Evolutionary conservation across 225 moss, liverwort and hornwort species (phyloP), one percentile per base, ranked within the genome.

Genomic region (Bryum argenteum): DNA sequence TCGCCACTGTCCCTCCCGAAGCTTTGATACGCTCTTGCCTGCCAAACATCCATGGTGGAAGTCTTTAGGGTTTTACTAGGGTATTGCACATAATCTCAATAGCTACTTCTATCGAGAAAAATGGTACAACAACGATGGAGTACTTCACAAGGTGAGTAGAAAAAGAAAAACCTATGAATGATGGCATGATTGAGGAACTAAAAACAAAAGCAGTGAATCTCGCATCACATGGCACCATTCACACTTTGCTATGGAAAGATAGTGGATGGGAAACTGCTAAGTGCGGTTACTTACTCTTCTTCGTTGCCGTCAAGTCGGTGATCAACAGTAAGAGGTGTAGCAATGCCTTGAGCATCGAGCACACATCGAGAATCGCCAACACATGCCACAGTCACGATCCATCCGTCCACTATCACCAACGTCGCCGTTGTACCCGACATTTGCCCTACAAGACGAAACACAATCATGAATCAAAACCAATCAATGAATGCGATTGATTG

Each of bases 291-390:
- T 74, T 66, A 74, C 74, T 74, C 74, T 66, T 74, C 74, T 47
- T 66, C 66, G 22, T 74, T 74, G 6, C 74, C 59, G 54, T 75
- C 68, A 16, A 68, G 43, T 59, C 68, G 53, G 53, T 68, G 75
- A 43, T 75, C 68, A 16, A 75, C 61, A 10, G 75, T 75, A 53
- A 75, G 58, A 1, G 74, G 39, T n/a, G 74, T 74, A 11, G 47
- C 74, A 16, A 57, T 55, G n/a, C 89, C 89, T 53, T 84, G 84
- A 1, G 82, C 76, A 22, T 88, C 86, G 17, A 91, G 55, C 56
- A 91, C 74, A 74, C 91, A 91, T 0, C 87, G 81, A 38, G 91
- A 91, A 70, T 89, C 87, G 11, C 91, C 87, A 5, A 91, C 89
- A 16, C 84, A 91, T 50, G 89, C 89, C 39, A 83, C 91, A 1